phyloP scores from a whole-genome alignment of 106 monocot genomes.

The Cymbidium sinense region DNA sequence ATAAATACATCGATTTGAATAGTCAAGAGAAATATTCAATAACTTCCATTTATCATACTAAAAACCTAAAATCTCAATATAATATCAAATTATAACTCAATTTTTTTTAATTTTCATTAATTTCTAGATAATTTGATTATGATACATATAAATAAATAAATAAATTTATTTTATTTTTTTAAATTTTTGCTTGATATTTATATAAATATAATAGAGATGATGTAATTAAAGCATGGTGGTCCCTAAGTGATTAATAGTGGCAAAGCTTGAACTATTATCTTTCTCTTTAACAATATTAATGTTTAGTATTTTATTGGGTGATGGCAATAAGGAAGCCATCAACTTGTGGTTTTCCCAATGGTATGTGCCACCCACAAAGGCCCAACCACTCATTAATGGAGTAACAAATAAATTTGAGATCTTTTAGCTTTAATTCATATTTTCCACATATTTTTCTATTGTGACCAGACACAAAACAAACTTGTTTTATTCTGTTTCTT shows the following conservation, averaged over 20 bases:
- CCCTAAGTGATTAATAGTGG: neutral
- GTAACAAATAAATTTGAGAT: neutral
- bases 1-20: no score
- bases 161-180: no score
- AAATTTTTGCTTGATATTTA: no score
- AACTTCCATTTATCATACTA: no score
- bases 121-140: no score
- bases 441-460: neutral
- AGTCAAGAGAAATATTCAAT: no score
- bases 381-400: slow-evolving; percentile 1
- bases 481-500: neutral
- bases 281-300: neutral
- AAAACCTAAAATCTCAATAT: no score
- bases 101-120: no score
- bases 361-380: neutral
- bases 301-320: neutral
- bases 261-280: neutral
- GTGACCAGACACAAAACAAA: neutral
- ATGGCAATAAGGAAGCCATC: neutral
- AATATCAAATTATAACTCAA: no score
- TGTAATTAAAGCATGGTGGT: neutral
- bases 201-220: neutral
- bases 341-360: neutral
- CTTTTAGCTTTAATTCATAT: neutral
- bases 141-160: no score